Base-by-base conservation (phyloP, 352 stramenopile species). In the Globisporangium rhizosaccharum region DNA sequence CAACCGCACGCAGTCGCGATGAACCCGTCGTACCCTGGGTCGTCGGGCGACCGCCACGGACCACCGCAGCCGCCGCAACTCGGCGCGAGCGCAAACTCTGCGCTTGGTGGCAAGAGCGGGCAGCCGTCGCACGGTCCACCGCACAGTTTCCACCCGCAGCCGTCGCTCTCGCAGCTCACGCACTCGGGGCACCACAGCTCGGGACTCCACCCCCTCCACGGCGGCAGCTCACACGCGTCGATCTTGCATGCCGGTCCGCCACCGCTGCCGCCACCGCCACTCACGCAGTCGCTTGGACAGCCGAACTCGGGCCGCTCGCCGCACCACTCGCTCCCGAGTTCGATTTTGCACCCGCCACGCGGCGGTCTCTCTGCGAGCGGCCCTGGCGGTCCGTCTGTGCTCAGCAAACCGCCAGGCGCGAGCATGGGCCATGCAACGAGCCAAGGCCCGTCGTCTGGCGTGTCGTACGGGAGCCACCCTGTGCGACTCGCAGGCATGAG, bases 1-100 rank as follows among this genome's bases (percentile, higher is more conserved):
- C 51, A 18, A 23, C 23, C n/a, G 30, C 36, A 33, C 26, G 25
- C 45, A 28, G 39, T 28, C 36, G 49, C 48, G 49, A 91, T 91
- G 82, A 91, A 91, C 63, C 82, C 82, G 59, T 91, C 82, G 68
- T 91, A 85, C 67, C 79, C 79, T 49, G 77, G 82, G 11, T 76
- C 79, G 39, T 86, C 79, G 12, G 79, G 79, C 28, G 82, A 89
- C 62, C 77, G 77, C 56, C 78, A 88, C 46, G 80, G 80, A 20
- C 71, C 67, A 15, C 70, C 73, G 50, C 75, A 58, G 25, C 65
- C 59, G 26, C 52, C 66, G 48, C 61, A 67, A 44, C 70, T 82
- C 61, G 73, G 59, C 53, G 63, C 64, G 39, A 46, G 59, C 39
- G 66, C 65, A 23, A 77, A 52, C 53, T 60, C 65, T 1, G 61